Percentiles rank a stretch among this genome's conserved stretches.
phyloP scores from a whole-genome alignment of 257 asterid genomes.

The Galeopsis tetrahit region DNA sequence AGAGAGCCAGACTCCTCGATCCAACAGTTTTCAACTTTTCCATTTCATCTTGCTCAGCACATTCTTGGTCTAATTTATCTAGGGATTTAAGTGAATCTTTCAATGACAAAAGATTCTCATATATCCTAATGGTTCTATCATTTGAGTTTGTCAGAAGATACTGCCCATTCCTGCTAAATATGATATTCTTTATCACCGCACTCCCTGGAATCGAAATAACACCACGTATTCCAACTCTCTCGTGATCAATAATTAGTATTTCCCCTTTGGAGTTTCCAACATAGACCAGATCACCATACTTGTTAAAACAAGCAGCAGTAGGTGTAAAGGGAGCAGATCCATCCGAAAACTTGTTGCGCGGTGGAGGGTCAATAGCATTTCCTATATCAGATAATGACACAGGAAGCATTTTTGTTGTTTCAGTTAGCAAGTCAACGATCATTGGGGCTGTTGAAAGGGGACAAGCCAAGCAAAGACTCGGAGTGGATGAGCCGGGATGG shows the following conservation, averaged over 20 bases:
- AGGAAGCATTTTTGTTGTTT: slow-evolving; percentile 65
- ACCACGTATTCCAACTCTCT: slow-evolving; percentile 53
- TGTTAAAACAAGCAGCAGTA: slow-evolving; percentile 89
- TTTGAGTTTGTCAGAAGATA: slow-evolving; percentile 87
- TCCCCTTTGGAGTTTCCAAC: slow-evolving; percentile 92
- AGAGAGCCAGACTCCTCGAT: slow-evolving; percentile 62
- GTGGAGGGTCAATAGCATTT: slow-evolving; percentile 53
- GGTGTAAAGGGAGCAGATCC: slow-evolving; percentile 86
- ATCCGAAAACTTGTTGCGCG: slow-evolving; percentile 72
- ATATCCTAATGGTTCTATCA: slow-evolving; percentile 79
- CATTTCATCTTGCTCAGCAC: slow-evolving; percentile 54
- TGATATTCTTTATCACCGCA: slow-evolving; percentile 80
- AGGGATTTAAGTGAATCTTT: slow-evolving; percentile 58
- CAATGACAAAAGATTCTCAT: slow-evolving; percentile 78
- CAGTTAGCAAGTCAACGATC: slow-evolving; percentile 66
- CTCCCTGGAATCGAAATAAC: slow-evolving; percentile 66
- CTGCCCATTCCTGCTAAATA: slow-evolving; percentile 78
- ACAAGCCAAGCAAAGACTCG: slow-evolving; percentile 81
- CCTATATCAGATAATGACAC: slow-evolving; percentile 59
- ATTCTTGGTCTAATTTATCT: slow-evolving; percentile 41
- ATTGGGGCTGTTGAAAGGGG: slow-evolving; percentile 92
- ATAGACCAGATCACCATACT: slow-evolving; percentile 80
- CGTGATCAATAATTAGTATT: slow-evolving; percentile 73
- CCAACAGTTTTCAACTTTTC: slow-evolving; percentile 77
- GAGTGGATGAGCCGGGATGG: slow-evolving; percentile 80